Conservation (phyloP, 148 eudicot species). For the Nepenthes gracilis region DNA sequence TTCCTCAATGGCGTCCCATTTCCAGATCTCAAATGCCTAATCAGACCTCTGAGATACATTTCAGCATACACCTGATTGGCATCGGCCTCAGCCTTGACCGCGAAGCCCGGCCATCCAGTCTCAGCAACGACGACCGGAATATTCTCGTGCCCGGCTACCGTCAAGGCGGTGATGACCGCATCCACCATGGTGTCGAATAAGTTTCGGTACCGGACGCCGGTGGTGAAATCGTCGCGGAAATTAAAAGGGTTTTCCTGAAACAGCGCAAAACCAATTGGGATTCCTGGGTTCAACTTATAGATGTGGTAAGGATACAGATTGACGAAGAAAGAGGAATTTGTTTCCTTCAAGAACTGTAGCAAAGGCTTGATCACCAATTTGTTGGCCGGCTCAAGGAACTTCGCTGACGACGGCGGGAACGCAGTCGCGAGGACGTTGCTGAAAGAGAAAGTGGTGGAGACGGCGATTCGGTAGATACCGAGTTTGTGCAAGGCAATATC, state of each 20-base stretch:
- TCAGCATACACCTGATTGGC: conserved; percentile 39
- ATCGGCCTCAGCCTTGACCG: conserved; percentile 27
- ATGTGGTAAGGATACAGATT: conserved; percentile 51
- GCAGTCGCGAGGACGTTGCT: conserved; percentile 24
- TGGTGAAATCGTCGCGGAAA: conserved; percentile 59
- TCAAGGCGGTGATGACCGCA: conserved; percentile 47
- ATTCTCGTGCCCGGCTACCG: conserved; percentile 59
- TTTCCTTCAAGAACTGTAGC: conserved; percentile 42
- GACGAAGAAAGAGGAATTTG: conserved; percentile 54
- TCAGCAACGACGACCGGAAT: conserved; percentile 66
- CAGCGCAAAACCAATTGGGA: conserved; percentile 59
- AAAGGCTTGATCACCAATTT: conserved; percentile 36
- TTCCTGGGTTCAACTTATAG: conserved; percentile 24
- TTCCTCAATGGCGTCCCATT: conserved; percentile 69
- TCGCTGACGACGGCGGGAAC: conserved; percentile 74
- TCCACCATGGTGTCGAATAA: conserved; percentile 77
- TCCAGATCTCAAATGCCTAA: conserved; percentile 44
- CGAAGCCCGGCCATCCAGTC: conserved; percentile 72
- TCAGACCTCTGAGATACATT: conserved; percentile 55
- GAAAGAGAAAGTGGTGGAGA: conserved; percentile 68
- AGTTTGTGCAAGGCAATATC: conserved; percentile 30
- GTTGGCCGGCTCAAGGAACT: conserved; percentile 38
- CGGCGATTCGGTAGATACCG: conserved; percentile 38
- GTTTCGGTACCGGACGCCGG: conserved; percentile 77
- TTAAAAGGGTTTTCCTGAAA: conserved; percentile 42